phyloP scores from a whole-genome alignment of 1,284 basidiomycete genomes.

The Marasmius tenuissimus region DNA sequence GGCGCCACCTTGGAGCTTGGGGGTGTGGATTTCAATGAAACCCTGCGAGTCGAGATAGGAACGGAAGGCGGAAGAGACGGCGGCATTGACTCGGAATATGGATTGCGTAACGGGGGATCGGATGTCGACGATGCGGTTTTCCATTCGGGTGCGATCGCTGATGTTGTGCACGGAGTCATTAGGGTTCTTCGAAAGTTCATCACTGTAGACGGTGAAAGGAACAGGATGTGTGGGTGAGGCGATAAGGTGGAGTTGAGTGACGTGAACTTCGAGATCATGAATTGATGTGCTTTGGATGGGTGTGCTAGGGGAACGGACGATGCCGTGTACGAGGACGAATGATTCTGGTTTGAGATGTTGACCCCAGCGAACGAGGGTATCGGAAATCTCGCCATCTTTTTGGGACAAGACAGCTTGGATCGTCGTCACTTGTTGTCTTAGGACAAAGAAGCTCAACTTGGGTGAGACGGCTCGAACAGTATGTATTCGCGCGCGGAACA shows the following conservation, averaged over 20 bases:
- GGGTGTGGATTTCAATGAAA: constrained; percentile 96
- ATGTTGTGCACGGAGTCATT: constrained; percentile 50
- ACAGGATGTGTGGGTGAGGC: not conserved
- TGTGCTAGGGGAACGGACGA: constrained; percentile 78
- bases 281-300: constrained; percentile 89
- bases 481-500: constrained; percentile 89
- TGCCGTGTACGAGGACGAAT: constrained; percentile 87
- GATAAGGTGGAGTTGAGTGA: constrained; percentile 62
- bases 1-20: constrained; percentile 95
- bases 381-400: constrained; percentile 76
- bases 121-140: constrained; percentile 93
- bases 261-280: constrained; percentile 85
- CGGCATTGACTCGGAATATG: constrained; percentile 91
- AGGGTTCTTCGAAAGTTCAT: constrained; percentile 37
- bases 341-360: constrained; percentile 80
- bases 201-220: constrained; percentile 6
- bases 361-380: constrained; percentile 97
- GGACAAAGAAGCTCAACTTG: constrained; percentile 93
- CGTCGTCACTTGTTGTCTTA: constrained; percentile 87
- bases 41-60: constrained; percentile 75
- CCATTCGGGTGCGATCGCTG: constrained; percentile 84
- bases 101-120: constrained; percentile 95
- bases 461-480: constrained; percentile 86
- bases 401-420: constrained; percentile 83
- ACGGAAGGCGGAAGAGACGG: constrained; percentile 87